These are phyloP conservation scores for Alternaria alternata DNA, from an alignment of 2,329 filamentous ascomycete genomes.

Conservation along the genomic window DNA sequence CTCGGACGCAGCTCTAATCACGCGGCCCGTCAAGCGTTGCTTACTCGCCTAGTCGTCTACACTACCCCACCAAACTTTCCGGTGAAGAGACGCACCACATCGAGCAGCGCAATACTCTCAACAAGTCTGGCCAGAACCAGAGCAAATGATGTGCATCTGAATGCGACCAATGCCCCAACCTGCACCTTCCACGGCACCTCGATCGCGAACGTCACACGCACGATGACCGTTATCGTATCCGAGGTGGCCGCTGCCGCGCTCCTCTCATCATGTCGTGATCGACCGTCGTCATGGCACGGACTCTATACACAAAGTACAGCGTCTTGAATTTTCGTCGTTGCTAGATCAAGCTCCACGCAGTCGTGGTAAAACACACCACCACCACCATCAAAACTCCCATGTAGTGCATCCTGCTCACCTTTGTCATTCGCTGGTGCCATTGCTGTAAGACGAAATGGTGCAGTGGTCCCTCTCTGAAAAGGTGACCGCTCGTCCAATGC, in stretches of 20 bases:
- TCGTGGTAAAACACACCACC: neutral
- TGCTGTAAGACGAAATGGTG: conserved; percentile 16
- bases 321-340: conserved; percentile 2
- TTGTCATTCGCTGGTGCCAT: neutral
- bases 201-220: conserved; percentile 13
- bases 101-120: conserved; percentile 18
- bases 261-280: conserved; percentile 12
- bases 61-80: conserved; percentile 31
- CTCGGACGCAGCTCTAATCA: conserved; percentile 30
- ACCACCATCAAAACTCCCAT: neutral
- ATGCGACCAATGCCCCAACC: conserved; percentile 12
- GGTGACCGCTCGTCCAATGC: conserved; percentile 22
- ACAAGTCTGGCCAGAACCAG: conserved; percentile 9
- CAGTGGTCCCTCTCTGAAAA: conserved; percentile 10
- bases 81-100: conserved; percentile 37
- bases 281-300: conserved; percentile 12
- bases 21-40: conserved; percentile 33
- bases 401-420: neutral
- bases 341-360: conserved; percentile 8
- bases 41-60: conserved; percentile 23
- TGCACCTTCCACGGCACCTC: conserved; percentile 8
- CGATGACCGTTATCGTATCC: conserved; percentile 6
- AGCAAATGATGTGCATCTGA: conserved; percentile 9
- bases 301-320: conserved; percentile 4
- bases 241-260: neutral